phyloP scores from a whole-genome alignment of 2,329 filamentous ascomycete species.

The Diaporthe amygdali region DNA sequence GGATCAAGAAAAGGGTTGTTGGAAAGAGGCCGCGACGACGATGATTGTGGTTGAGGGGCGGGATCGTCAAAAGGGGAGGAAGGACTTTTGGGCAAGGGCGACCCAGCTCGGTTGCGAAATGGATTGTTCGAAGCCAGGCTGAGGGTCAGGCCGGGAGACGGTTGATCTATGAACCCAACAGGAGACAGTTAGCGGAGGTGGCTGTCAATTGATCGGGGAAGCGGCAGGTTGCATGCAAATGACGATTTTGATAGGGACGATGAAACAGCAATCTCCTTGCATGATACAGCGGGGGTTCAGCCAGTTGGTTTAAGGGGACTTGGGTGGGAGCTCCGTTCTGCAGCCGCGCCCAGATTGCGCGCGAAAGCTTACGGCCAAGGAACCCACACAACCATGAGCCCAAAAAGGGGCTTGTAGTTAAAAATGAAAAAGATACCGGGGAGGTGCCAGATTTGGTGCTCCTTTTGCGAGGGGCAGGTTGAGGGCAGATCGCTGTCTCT shows the following conservation, averaged over 20 bases:
- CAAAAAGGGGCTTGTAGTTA: slow-evolving; percentile 5
- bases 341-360: slow-evolving; percentile 6
- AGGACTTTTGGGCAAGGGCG: slow-evolving; percentile 53
- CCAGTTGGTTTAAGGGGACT: slow-evolving; percentile 41
- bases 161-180: slow-evolving; percentile 44
- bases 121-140: slow-evolving; percentile 84
- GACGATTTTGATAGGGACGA: slow-evolving; percentile 46
- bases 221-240: slow-evolving; percentile 45
- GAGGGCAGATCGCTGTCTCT: slow-evolving; percentile 16
- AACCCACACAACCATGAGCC: slow-evolving; percentile 8
- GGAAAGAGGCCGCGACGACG: slow-evolving; percentile 61
- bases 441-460: slow-evolving; percentile 11
- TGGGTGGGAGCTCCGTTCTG: slow-evolving; percentile 21
- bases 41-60: slow-evolving; percentile 38
- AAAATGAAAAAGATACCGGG: not conserved
- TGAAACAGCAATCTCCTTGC: slow-evolving; percentile 53
- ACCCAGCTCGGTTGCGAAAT: slow-evolving; percentile 75
- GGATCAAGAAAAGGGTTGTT: slow-evolving; percentile 79
- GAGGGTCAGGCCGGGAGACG: slow-evolving; percentile 62
- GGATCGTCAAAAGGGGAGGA: slow-evolving; percentile 66
- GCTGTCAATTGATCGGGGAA: slow-evolving; percentile 28
- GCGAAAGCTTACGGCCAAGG: slow-evolving; percentile 9
- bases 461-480: not conserved
- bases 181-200: slow-evolving; percentile 30
- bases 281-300: slow-evolving; percentile 48